Percentiles rank a stretch among this genome's conserved stretches.
Evolutionary conservation across 2,329 filamentous ascomycete species (phyloP).

Genomic region (Byssoonygena ceratinophila): DNA sequence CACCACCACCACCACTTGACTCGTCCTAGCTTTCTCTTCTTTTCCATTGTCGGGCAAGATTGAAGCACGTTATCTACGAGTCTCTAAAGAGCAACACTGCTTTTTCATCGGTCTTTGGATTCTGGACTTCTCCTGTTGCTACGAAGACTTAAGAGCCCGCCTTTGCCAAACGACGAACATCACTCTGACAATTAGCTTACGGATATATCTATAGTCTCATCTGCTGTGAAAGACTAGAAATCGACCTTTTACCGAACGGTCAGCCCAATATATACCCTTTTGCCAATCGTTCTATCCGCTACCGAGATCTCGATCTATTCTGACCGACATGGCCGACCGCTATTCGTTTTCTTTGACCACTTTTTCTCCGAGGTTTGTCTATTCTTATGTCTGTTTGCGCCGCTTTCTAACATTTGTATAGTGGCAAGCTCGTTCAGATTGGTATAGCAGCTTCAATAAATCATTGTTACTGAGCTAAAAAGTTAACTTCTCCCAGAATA

Average conservation of each 20-base stretch:
- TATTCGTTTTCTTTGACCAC: slow-evolving; percentile 99
- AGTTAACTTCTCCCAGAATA: slow-evolving; percentile 57
- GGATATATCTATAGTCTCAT: background rate
- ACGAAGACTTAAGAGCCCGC: too few relatives aligned
- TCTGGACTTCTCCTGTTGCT: too few relatives aligned
- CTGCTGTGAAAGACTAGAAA: too few relatives aligned
- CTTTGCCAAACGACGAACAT: background rate
- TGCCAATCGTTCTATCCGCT: too few relatives aligned
- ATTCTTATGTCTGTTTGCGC: slow-evolving; percentile 11
- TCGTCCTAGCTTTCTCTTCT: background rate
- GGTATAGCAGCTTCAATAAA: slow-evolving; percentile 45
- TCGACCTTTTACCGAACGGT: too few relatives aligned
- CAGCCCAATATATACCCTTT: too few relatives aligned
- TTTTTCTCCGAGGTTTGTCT: slow-evolving; percentile 89
- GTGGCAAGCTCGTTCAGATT: slow-evolving; percentile 98
- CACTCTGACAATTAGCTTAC: background rate
- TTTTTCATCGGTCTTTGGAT: too few relatives aligned
- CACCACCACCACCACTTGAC: background rate
- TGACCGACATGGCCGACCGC: slow-evolving; percentile 84
- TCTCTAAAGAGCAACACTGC: too few relatives aligned
- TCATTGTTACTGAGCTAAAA: background rate
- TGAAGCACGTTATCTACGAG: too few relatives aligned
- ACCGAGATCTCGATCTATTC: too few relatives aligned
- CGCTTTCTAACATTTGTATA: slow-evolving; percentile 43
- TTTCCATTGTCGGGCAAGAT: background rate